Evolutionary conservation across 2,329 filamentous ascomycete species (phyloP).

Genomic region (Nannizzia gypsea): DNA sequence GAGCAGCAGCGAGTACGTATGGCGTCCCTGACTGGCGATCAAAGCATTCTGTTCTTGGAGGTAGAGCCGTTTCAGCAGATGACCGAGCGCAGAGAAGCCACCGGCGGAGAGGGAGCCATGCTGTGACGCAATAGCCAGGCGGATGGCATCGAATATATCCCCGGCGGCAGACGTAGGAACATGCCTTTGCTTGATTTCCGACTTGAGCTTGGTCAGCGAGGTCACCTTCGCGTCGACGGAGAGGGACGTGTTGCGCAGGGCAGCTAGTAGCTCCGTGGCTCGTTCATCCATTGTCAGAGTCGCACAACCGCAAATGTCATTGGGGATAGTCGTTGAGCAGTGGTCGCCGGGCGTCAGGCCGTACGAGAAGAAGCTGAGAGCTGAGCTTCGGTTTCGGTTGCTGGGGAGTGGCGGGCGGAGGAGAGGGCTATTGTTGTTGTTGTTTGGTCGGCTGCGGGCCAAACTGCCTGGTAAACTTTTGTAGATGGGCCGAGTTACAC

Average conservation of each 20-base stretch:
- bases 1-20: conserved; percentile 61
- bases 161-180: conserved; percentile 62
- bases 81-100: conserved; percentile 76
- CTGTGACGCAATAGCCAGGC: conserved; percentile 60
- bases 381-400: background rate
- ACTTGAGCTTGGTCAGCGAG: conserved; percentile 64
- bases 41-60: conserved; percentile 71
- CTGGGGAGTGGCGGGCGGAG: background rate
- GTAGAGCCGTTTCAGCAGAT: conserved; percentile 73
- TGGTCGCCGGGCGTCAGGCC: background rate
- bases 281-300: conserved; percentile 43
- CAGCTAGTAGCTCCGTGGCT: conserved; percentile 41
- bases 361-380: conserved; percentile 2
- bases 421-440: background rate
- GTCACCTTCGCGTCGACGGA: conserved; percentile 59
- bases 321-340: conserved; percentile 5
- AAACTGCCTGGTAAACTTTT: background rate
- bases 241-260: conserved; percentile 51
- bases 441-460: background rate
- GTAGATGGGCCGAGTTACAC: background rate
- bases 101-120: conserved; percentile 68
- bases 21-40: conserved; percentile 54
- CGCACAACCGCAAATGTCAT: conserved; percentile 12
- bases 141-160: conserved; percentile 70
- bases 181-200: conserved; percentile 82